Base-by-base conservation (phyloP, 2,329 filamentous ascomycete genomes). In the Coniochaeta ligniaria region DNA sequence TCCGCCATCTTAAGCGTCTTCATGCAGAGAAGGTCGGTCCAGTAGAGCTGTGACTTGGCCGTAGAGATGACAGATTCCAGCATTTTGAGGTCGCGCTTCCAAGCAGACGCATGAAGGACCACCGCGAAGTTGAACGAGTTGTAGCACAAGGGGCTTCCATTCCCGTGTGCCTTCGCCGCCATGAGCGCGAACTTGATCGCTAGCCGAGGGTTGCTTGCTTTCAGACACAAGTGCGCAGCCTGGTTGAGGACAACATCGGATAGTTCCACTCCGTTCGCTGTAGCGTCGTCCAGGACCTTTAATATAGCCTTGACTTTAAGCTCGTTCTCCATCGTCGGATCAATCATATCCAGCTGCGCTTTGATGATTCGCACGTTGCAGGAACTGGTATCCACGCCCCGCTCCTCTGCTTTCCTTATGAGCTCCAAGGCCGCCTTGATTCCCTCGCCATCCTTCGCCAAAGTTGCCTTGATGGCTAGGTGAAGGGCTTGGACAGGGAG, bases 381-480 rank as follows among this genome's bases (percentile, higher is more conserved):
- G 1, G 65, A 62, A 55, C 70, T 75, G 6, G 80, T 72, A 61
- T 83, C 76, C 12, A 74, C 67, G 5, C 79, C 80, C 12, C 72
- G 66, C 1, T 63, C 58, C 38, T 77, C 71, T 0, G 79, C 77
- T 33, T 68, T 66, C 6, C 67, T 66, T 6, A 84, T 72, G 17
- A 83, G 68, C 0, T 63, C 64, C 20, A 74, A 68, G 1, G 80
- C 78, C 22, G 66, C 55, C 55, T 66, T 61, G 56, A 73, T 61
- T 50, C 69, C 65, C 3, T 67, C 60, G 3, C 66, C 56, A 6
- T 33, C 12, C 67, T 41, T 74, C 59, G 1, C 47, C 68, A 17
- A 66, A 54, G 17, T 68, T 1, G 80, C 78, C 11, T 75, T 65
- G 9, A 84, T 75, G 9, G 78, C 80, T 6, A 83, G 70, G n/a